Base-by-base conservation (phyloP, 2,329 filamentous ascomycete genomes). In the Phaeosphaeriaceae sp. region DNA sequence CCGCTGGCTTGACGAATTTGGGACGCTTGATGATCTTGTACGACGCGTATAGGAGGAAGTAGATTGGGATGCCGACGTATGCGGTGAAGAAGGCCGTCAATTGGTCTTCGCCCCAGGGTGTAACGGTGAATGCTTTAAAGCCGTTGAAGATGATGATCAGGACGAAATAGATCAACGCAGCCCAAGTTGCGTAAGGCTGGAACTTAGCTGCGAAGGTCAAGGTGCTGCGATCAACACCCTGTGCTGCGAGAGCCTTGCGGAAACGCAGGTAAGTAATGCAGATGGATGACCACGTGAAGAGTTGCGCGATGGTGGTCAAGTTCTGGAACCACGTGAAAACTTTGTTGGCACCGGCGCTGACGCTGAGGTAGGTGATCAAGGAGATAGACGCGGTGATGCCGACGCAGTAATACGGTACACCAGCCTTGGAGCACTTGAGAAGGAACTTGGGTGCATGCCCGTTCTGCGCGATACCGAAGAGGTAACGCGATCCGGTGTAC, bases 271-370 rank as follows among this genome's bases (percentile, higher is more conserved):
- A 87, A 10, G 87, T 82, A 59, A 88, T 79, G 58, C 82, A 83
- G 61, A 83, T 82, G 61, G 78, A 80, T 61, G 82, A 80, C 85
- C 84, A 87, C 10, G 81, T 83, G 57, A 85, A 84, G 65, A 85
- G 78, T 10, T 82, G 83, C 0, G 81, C 82, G 4, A 83, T 81
- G 57, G 83, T 91, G 27, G 86, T 88, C 51, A 92, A 83, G 74
- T 90, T 90, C 70, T 88, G 84, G 75, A 92, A 90, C 87, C 89
- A 92, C 44, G 80, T 79, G 74, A 92, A 92, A 22, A 84, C 75
- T 17, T 78, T 75, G 53, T 78, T 78, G 15, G 80, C 80, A 31
- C 76, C 78, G 51, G 75, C 80, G 17, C 77, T 80, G 33, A 82
- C 77, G 54, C 81, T 83, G 61, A 86, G 79, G 65, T 83, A 85